Percentiles rank a stretch among this genome's conserved stretches.
These are phyloP conservation scores for Pleomassaria siparia DNA, from an alignment of 2,329 filamentous ascomycete genomes.

Conservation along the genomic window DNA sequence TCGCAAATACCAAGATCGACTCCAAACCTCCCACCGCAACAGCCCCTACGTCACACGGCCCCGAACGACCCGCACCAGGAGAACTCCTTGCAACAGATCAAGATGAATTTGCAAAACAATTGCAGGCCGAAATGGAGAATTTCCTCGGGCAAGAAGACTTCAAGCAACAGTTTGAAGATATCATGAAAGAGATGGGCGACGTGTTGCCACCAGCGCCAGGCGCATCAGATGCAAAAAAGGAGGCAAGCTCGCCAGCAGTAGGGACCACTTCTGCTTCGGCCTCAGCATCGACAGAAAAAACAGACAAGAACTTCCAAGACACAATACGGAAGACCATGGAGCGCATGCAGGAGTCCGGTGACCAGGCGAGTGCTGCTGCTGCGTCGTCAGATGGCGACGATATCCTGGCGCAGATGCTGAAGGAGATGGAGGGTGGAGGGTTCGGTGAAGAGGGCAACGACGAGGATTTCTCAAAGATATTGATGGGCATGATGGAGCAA, in stretches of 20 bases:
- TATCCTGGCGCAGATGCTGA: slow-evolving; percentile 87
- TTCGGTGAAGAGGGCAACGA: slow-evolving; percentile 61
- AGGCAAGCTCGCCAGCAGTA: neutral
- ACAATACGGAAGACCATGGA: slow-evolving; percentile 94
- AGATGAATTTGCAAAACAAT: slow-evolving; percentile 80
- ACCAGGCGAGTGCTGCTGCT: slow-evolving; percentile 78
- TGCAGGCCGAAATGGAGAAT: slow-evolving; percentile 89
- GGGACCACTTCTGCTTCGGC: slow-evolving; percentile 26
- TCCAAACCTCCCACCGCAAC: slow-evolving; percentile 42
- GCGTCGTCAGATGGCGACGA: slow-evolving; percentile 65
- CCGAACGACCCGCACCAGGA: slow-evolving; percentile 41
- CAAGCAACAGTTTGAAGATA: slow-evolving; percentile 74
- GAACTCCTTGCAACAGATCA: slow-evolving; percentile 34
- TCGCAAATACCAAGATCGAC: slow-evolving; percentile 66
- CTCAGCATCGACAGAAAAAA: slow-evolving; percentile 35
- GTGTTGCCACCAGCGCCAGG: slow-evolving; percentile 20
- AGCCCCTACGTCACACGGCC: slow-evolving; percentile 42
- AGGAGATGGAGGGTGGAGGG: slow-evolving; percentile 73
- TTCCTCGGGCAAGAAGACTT: slow-evolving; percentile 74
- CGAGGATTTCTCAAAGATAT: slow-evolving; percentile 90
- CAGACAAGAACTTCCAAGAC: slow-evolving; percentile 79
- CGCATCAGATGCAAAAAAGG: slow-evolving; percentile 8
- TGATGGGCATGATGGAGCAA: slow-evolving; percentile 98
- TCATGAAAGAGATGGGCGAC: slow-evolving; percentile 69
- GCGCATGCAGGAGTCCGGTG: slow-evolving; percentile 87